A percentile compares a stretch with the other conserved stretches of the same genome.
Evolutionary conservation across 441 rosid genomes (phyloP).

Genomic region (Erodium moschatum): DNA sequence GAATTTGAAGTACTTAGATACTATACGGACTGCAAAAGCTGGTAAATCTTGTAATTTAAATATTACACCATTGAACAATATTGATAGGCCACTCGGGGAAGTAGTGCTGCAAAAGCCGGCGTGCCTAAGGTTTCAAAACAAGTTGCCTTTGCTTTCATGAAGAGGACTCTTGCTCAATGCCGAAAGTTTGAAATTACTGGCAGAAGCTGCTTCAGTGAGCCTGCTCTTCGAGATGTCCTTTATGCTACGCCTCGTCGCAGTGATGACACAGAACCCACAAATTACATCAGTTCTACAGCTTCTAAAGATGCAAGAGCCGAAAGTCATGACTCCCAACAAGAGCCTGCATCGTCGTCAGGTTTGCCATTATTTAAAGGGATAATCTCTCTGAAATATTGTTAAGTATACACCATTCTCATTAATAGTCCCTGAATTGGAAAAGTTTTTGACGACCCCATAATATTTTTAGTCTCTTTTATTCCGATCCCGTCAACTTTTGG

Average conservation of each 20-base stretch:
- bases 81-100: constrained; percentile 46
- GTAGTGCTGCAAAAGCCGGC: constrained; percentile 34
- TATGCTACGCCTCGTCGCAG: constrained; percentile 26
- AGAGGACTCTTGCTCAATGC: constrained; percentile 48
- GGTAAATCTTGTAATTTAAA: background rate
- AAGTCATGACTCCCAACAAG: constrained; percentile 19
- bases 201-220: constrained; percentile 47
- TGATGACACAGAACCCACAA: constrained; percentile 23
- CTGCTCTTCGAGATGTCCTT: constrained; percentile 40
- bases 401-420: no score
- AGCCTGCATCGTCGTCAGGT: constrained; percentile 26
- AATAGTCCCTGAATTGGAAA: no score
- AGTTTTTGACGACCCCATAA: no score
- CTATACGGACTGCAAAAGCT: background rate
- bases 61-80: constrained; percentile 10
- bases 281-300: background rate
- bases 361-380: constrained; percentile 9
- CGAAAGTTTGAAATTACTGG: constrained; percentile 47
- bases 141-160: constrained; percentile 41
- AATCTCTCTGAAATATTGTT: no score
- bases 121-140: constrained; percentile 44
- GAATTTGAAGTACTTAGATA: background rate
- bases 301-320: constrained; percentile 18
- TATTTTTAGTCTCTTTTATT: no score
- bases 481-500: no score